These are phyloP conservation scores for Venturiaceae sp. DNA, from an alignment of 2,329 filamentous ascomycete genomes.

Conservation along the genomic window DNA sequence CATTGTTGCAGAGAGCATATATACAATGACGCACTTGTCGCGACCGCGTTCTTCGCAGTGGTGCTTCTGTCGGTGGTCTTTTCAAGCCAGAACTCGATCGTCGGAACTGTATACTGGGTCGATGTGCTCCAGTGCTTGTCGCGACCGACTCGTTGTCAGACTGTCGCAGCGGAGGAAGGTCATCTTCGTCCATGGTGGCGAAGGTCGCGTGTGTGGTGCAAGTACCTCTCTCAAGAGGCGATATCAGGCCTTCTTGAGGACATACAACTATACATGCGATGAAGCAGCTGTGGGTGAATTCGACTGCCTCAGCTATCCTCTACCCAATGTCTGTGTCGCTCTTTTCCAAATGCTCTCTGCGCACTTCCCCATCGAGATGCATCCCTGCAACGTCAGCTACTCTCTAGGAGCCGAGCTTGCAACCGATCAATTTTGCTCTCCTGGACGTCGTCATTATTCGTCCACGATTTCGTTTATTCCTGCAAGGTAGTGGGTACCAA, in stretches of 20 bases:
- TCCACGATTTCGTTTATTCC: not conserved
- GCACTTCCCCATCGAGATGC: not conserved
- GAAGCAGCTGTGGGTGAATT: not conserved
- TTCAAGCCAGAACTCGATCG: not conserved
- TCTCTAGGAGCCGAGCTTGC: too few species aligned
- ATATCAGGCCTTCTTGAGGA: not conserved
- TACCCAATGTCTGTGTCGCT: not conserved
- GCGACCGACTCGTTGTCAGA: not conserved
- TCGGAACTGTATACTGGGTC: not conserved
- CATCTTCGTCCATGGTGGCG: not conserved
- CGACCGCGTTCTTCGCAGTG: slow-evolving; percentile 1
- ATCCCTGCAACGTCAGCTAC: not conserved
- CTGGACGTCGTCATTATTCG: not conserved
- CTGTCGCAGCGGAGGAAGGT: not conserved
- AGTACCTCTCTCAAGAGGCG: not conserved
- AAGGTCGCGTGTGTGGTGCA: not conserved
- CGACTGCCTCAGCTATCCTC: not conserved
- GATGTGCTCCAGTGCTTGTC: not conserved
- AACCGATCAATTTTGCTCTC: too few species aligned
- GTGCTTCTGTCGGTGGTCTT: not conserved
- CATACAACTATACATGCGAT: not conserved
- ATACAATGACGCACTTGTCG: not conserved
- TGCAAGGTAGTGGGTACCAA: not conserved
- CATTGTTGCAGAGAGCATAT: not conserved
- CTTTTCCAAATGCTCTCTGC: not conserved